A percentile compares a stretch with the other conserved stretches of the same genome.
Conservation (phyloP, 208 protist genomes). For the Crithidia bombi region DNA sequence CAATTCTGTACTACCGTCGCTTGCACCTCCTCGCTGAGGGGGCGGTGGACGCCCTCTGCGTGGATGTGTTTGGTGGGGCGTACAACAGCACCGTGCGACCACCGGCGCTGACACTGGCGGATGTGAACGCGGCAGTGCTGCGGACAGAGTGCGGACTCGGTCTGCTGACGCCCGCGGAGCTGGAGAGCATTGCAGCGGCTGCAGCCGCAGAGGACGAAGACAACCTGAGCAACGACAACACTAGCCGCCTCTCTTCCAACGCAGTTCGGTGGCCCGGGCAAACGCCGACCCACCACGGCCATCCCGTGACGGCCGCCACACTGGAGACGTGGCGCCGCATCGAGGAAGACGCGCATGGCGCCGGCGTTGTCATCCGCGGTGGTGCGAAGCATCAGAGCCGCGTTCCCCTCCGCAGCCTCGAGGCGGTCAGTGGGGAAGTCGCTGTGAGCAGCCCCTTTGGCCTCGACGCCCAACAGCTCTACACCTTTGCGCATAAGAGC, state of each 20-base stretch:
- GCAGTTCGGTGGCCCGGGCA: too few relatives aligned
- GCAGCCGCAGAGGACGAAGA: slow-evolving; percentile 9
- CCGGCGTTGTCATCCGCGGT: slow-evolving; percentile 24
- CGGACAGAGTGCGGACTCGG: slow-evolving; percentile 65
- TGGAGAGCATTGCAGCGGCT: slow-evolving; percentile 49
- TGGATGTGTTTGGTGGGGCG: slow-evolving; percentile 88
- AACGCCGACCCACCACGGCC: not conserved
- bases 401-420: slow-evolving; percentile 22
- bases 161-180: slow-evolving; percentile 59
- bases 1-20: slow-evolving; percentile 89
- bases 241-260: too few relatives aligned
- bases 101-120: slow-evolving; percentile 46
- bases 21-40: slow-evolving; percentile 72
- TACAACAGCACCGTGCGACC: slow-evolving; percentile 73
- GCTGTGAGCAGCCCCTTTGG: slow-evolving; percentile 29
- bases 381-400: slow-evolving; percentile 18
- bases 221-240: not conserved
- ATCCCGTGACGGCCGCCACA: not conserved
- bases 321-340: slow-evolving; percentile 29
- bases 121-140: slow-evolving; percentile 71
- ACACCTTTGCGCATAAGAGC: slow-evolving; percentile 16
- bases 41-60: slow-evolving; percentile 46
- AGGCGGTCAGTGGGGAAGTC: slow-evolving; percentile 17
- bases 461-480: slow-evolving; percentile 31
- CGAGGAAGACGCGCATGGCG: slow-evolving; percentile 29